These are phyloP conservation scores for Trichosanthes cucumerina DNA, from an alignment of 306 rosid genomes.

Conservation along the genomic window DNA sequence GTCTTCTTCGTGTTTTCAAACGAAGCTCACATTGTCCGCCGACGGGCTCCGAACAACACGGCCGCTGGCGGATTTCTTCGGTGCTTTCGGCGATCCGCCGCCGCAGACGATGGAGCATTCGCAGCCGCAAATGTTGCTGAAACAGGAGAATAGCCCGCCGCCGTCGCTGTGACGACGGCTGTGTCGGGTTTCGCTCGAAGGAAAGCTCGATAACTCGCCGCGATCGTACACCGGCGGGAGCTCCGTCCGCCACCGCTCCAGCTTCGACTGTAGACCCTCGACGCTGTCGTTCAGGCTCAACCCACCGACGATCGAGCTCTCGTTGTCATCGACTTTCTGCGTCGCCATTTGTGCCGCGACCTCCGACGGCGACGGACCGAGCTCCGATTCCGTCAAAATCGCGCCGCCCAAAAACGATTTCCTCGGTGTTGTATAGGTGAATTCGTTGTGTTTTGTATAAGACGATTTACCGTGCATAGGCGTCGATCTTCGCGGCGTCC, in stretches of 20 bases:
- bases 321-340: constrained; percentile 27
- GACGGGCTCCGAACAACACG: constrained; percentile 33
- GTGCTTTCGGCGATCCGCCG: constrained; percentile 9
- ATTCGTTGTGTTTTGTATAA: not conserved
- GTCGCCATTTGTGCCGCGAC: constrained; percentile 62
- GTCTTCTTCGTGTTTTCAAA: constrained; percentile 14
- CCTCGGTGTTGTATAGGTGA: constrained; percentile 46
- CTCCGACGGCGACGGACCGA: constrained; percentile 94
- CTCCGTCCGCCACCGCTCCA: constrained; percentile 75
- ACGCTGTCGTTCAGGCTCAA: constrained; percentile 62
- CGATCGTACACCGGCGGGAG: constrained; percentile 53
- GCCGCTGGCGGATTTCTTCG: constrained; percentile 17
- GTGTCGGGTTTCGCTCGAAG: constrained; percentile 16
- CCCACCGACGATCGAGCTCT: constrained; percentile 44
- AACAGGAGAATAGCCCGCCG: constrained; percentile 75
- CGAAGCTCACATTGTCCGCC: constrained; percentile 15
- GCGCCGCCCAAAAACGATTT: constrained; percentile 27
- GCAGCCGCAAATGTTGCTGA: constrained; percentile 79
- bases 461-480: constrained; percentile 21
- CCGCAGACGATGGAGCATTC: constrained; percentile 85
- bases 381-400: constrained; percentile 58
- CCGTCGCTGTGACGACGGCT: constrained; percentile 37
- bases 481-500: not conserved
- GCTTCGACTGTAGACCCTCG: constrained; percentile 59
- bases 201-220: constrained; percentile 32